Evolutionary conservation across 345 rosid species (phyloP).

Genomic region (Alliaria petiolata): DNA sequence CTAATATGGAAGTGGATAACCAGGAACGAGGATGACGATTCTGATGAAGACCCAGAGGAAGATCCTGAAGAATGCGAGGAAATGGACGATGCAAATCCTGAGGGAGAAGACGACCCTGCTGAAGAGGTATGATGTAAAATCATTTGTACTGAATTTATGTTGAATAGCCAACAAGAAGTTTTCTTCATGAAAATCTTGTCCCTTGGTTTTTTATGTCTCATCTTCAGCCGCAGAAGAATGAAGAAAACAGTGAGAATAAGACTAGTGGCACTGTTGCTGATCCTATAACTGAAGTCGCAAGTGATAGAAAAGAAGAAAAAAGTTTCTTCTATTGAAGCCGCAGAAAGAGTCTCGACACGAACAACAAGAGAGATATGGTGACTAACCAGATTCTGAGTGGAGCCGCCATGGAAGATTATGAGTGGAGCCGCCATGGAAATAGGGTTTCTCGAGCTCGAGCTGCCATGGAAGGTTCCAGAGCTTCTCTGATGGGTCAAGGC

Average conservation of each 20-base stretch:
- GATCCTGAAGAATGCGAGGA: slow-evolving; percentile 56
- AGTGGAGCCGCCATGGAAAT: too few species aligned
- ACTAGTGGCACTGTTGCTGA: slow-evolving; percentile 8
- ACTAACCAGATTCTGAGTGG: too few species aligned
- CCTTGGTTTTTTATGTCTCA: slow-evolving; percentile 2
- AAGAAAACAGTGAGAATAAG: slow-evolving; percentile 41
- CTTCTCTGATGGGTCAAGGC: too few species aligned
- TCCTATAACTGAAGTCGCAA: slow-evolving; percentile 24
- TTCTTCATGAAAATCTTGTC: not conserved
- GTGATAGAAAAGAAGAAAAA: slow-evolving; percentile 40
- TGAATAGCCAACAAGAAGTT: not conserved
- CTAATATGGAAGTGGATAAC: slow-evolving; percentile 35
- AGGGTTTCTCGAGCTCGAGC: too few species aligned
- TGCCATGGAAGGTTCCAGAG: too few species aligned
- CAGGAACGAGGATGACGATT: slow-evolving; percentile 40
- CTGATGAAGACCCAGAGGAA: slow-evolving; percentile 61
- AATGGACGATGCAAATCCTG: slow-evolving; percentile 45
- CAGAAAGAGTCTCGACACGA: too few species aligned
- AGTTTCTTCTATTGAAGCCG: slow-evolving; percentile 29
- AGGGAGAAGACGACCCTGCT: slow-evolving; percentile 33
- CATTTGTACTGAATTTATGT: not conserved
- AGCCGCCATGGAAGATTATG: too few species aligned
- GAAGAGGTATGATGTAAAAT: slow-evolving; percentile 45
- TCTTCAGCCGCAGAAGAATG: slow-evolving; percentile 30
- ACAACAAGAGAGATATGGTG: too few species aligned